Evolutionary conservation across 768 basidiomycete genomes (phyloP), one percentile per base, ranked within the genome.

Genomic region (Mycena leptocephala): DNA sequence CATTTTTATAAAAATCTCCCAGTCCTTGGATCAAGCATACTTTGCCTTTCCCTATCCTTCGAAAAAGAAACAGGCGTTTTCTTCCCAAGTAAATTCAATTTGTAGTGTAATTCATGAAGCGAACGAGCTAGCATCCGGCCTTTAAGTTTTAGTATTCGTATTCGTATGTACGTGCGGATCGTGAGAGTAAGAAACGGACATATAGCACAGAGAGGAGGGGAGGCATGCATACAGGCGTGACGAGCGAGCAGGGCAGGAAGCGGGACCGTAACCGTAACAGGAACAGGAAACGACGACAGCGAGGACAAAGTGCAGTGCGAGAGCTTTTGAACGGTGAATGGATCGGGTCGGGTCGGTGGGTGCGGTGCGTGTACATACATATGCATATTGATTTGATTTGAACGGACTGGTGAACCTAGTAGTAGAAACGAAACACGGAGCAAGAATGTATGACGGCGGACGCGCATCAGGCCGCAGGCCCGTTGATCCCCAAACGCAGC

Each of bases 401-500:
- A 26, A 56, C 46, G 35, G 33, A 37, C 20, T 13, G 5, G 11
- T 7, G 35, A 33, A n/a, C 9, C 5, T n/a, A 11, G 35, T 8
- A n/a, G 35, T 22, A 35, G 37, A 11, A 24, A 22, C 35, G 26
- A 56, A 28, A 30, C 13, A 32, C n/a, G n/a, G n/a, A n/a, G 32
- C 20, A 24, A 24, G 7, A 7, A 3, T 28, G 26, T 14, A 32
- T 28, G 41, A n/a, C n/a, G n/a, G n/a, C n/a, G n/a, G n/a, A n/a
- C 16, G n/a, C 16, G 41, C 28, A 22, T 51, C 18, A 65, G 30
- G 22, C 30, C 16, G 62, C 28, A 8, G 55, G 46, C 32, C 37
- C 74, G 26, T 56, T 63, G 55, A 78, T 75, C 10, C 74, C 71
- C 46, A 95, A 86, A 63, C 93, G 89, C 75, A 93, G 92, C 48